Evolutionary conservation across 2,329 filamentous ascomycete genomes (phyloP), one percentile per base, ranked within the genome.

Genomic region (Escovopsis sp.): DNA sequence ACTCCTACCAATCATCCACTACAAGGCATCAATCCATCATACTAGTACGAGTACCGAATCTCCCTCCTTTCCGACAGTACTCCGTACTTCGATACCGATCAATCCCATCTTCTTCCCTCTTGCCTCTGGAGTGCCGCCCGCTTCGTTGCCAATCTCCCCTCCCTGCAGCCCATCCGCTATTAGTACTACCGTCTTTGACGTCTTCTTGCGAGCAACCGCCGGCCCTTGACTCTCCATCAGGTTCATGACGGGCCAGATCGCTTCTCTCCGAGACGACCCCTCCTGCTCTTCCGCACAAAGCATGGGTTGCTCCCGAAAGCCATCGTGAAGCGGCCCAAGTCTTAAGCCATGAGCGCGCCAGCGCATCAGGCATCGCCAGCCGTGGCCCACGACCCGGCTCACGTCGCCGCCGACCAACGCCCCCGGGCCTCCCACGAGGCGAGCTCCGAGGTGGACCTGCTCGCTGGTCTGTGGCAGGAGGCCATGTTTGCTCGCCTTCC

Each of bases 381-480:
- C 40, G 39, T 40, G 42, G 45, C 38, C 45, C 39, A 39, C 38
- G 45, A 46, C 26, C 33, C 42, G 33, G 41, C 33, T 33, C 42
- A 46, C 33, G 42, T 30, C 33, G 36, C 38, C 36, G 39, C 39
- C 33, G 45, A 40, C 40, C 38, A 48, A 26, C 39, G 40, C 39
- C 42, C 40, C 39, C 40, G 43, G 41, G 36, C 44, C 41, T 44
- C 47, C 33, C 44, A 45, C 12, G 52, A 53, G 48, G 53, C 50
- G 47, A 49, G 44, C 52, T 38, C 55, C 41, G 69, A 73, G 26
- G 52, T 60, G 28, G 71, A 75, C 44, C 54, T 78, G 40, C 56
- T 77, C 18, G 68, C 69, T 40, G 72, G 70, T 10, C 66, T 81
- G 30, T 81, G 77, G 77, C 71, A 75, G 48, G 67, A 74, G 43